Conservation (phyloP, 495 filamentous ascomycete genomes). For the Penicillium parvum region DNA sequence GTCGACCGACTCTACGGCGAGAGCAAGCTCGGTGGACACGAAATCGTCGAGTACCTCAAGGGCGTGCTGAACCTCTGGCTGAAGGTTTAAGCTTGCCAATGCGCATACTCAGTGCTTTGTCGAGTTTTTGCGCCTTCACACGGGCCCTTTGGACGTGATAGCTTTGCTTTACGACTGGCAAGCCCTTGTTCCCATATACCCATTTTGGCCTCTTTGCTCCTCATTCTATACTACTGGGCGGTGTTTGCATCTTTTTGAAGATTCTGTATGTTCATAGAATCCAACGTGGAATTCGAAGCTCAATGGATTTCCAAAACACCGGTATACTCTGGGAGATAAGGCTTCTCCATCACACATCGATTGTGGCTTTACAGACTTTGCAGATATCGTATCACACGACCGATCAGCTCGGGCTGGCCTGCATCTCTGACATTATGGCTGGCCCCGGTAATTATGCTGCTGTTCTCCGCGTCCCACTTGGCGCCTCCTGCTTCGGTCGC, state of each 20-base stretch:
- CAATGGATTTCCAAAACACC: conserved; percentile 1
- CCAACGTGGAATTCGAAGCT: conserved; percentile 17
- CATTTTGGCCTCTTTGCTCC: conserved; percentile 15
- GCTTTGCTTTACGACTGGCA: background rate
- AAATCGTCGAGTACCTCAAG: conserved; percentile 98
- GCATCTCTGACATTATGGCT: conserved; percentile 56
- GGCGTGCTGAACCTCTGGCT: conserved; percentile 87
- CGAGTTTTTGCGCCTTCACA: conserved; percentile 8
- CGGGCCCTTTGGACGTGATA: conserved; percentile 7
- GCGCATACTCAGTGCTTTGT: conserved; percentile 5
- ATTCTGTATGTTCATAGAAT: conserved; percentile 21
- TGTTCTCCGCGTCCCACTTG: conserved; percentile 50
- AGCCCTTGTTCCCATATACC: conserved; percentile 25
- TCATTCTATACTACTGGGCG: conserved; percentile 18
- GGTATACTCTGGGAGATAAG: background rate
- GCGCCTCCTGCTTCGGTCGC: conserved; percentile 48
- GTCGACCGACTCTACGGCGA: conserved; percentile 95
- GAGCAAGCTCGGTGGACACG: conserved; percentile 87
- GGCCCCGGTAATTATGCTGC: conserved; percentile 56
- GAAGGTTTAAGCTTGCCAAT: conserved; percentile 56
- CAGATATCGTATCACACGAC: conserved; percentile 55
- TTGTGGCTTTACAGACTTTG: conserved; percentile 30
- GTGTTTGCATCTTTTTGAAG: conserved; percentile 20
- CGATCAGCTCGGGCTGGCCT: conserved; percentile 47
- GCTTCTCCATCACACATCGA: background rate